Evolutionary conservation across 805 yeast genomes (phyloP), one percentile per base, ranked within the genome.

Genomic region (Komagataella pseudopastoris): DNA sequence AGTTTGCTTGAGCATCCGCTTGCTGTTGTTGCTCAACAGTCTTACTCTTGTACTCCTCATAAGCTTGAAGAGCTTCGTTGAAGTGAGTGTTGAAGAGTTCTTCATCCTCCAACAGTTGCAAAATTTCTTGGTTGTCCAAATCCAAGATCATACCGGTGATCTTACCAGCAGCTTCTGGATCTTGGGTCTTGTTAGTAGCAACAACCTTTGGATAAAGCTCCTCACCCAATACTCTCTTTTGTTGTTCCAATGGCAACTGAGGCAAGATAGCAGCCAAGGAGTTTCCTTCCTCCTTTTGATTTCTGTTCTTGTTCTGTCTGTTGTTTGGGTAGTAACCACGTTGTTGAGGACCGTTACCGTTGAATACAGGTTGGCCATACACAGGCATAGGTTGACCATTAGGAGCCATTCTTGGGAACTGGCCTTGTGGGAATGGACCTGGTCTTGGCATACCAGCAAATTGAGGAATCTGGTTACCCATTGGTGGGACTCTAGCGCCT

Each of bases 111-210:
- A 88, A 80, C 69, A 91, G 77, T 56, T 85, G 85, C 64, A 90
- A 73, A 62, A 93, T 86, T 74, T 91, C 96, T 64, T 81, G 81
- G 72, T 86, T 87, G 66, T 89, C 95, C 81, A 91, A 82, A 68
- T 90, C 96, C 66, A 93, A 80, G 76, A 93, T 81, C 98, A 93
- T 93, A 76, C 98, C 97, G 59, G 99, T 93, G 69, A 93, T 88
- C 77, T 90, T 91, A 75, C 96, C 96, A 60, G 97, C 97, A 64
- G 96, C 88, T 72, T 89, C 96, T 54, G 85, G 85, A 66, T 89
- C 95, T 62, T 82, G 81, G 63, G 90, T 88, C 74, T 85, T 85
- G 64, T 88, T 89, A 56, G 87, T 81, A 59, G 89, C 81, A 58
- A 84, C 82, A 64, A 93, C 85, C 80, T 83, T 87, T 66, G 95